These are phyloP conservation scores for Epichloe sylvatica DNA, from an alignment of 2,329 filamentous ascomycete species.

Conservation along the genomic window DNA sequence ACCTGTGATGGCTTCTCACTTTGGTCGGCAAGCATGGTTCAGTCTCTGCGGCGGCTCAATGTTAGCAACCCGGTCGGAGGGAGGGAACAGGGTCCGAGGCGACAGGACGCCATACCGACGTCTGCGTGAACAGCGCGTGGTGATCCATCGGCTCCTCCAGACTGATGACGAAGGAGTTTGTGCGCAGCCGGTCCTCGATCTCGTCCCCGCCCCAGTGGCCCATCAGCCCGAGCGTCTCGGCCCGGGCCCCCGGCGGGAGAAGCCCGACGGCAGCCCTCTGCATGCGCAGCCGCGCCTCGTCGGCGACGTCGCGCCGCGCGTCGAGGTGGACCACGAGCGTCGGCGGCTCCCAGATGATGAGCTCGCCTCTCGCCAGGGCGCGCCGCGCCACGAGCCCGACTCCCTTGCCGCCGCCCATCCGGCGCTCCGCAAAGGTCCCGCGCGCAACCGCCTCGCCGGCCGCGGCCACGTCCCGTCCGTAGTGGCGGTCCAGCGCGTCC, in stretches of 20 bases:
- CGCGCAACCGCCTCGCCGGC: background rate
- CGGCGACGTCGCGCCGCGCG: background rate
- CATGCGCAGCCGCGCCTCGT: background rate
- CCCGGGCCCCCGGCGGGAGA: background rate
- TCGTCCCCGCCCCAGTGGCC: background rate
- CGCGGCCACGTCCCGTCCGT: background rate
- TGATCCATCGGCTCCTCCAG: background rate
- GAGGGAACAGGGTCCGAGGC: too few relatives aligned
- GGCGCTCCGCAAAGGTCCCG: background rate
- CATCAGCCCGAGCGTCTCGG: background rate
- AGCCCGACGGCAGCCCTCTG: background rate
- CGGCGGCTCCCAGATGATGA: background rate
- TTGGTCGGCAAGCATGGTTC: background rate
- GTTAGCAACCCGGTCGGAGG: too few relatives aligned
- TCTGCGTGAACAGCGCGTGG: background rate
- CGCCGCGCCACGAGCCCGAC: background rate
- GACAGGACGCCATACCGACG: background rate
- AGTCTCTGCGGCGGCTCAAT: background rate
- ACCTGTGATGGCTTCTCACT: background rate
- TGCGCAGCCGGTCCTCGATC: background rate
- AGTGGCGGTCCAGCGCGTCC: background rate
- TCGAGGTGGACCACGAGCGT: background rate
- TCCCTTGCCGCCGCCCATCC: background rate
- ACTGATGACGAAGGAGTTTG: background rate
- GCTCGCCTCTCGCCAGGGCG: background rate